Conservation (phyloP, 2,329 filamentous ascomycete species). For the Penicillium vulpinum region DNA sequence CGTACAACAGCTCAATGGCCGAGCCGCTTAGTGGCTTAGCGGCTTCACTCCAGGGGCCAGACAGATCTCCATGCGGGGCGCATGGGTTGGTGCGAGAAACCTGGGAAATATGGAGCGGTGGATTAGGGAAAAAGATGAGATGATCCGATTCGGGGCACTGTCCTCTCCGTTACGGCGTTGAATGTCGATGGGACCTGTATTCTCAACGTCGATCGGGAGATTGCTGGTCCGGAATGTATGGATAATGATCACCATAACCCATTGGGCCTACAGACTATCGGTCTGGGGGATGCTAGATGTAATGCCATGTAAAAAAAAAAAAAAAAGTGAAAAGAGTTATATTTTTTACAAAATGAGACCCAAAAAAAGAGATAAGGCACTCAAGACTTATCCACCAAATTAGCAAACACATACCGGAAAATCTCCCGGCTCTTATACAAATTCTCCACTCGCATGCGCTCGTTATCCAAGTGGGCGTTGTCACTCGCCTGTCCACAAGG, state of each 20-base stretch:
- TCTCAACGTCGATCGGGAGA: neutral
- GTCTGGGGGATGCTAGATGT: neutral
- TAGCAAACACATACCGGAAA: slow-evolving; percentile 79
- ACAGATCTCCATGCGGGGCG: neutral
- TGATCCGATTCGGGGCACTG: neutral
- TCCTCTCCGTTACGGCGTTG: neutral
- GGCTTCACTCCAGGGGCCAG: neutral
- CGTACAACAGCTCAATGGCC: neutral
- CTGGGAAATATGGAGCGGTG: neutral
- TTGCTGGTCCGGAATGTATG: neutral
- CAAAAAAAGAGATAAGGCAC: neutral
- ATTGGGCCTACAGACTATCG: neutral
- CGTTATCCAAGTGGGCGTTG: slow-evolving; percentile 90
- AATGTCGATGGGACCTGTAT: too few species aligned
- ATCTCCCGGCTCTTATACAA: slow-evolving; percentile 90
- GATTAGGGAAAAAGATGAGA: neutral
- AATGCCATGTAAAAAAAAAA: too few species aligned
- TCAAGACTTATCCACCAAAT: slow-evolving; percentile 50
- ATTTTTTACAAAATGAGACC: slow-evolving; percentile 3
- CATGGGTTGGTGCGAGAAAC: neutral
- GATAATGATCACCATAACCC: neutral
- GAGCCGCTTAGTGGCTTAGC: neutral
- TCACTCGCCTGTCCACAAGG: slow-evolving; percentile 95
- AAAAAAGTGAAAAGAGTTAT: neutral
- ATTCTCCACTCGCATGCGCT: slow-evolving; percentile 84